These are phyloP conservation scores for Tulasnella sp. DNA, from an alignment of 768 basidiomycete species.

Conservation along the genomic window DNA sequence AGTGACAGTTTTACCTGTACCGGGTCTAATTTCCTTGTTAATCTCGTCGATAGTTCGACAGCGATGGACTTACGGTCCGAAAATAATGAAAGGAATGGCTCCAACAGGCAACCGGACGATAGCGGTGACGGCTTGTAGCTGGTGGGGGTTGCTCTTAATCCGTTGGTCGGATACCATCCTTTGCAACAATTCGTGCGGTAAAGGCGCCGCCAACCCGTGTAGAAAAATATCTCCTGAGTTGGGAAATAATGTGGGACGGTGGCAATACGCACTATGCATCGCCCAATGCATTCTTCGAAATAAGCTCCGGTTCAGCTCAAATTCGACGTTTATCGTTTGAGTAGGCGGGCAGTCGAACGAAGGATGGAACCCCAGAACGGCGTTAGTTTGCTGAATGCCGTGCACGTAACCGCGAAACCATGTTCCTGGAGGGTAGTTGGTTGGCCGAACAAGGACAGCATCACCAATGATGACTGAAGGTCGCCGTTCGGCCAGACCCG, in stretches of 20 bases:
- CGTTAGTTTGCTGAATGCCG: conserved; percentile 35
- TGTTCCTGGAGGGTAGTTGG: conserved; percentile 19
- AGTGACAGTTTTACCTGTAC: conserved; percentile 63
- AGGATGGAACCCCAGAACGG: conserved; percentile 42
- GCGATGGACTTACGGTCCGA: conserved; percentile 47
- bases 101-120: conserved; percentile 43
- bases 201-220: conserved; percentile 6
- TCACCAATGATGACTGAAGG: conserved; percentile 53
- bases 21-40: conserved; percentile 36
- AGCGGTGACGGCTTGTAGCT: conserved; percentile 44
- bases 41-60: background rate
- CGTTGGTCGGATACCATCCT: background rate
- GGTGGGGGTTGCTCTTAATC: conserved; percentile 35
- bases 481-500: conserved; percentile 49
- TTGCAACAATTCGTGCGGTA: background rate
- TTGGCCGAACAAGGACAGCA: conserved; percentile 33
- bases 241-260: conserved; percentile 40
- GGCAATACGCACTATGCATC: conserved; percentile 33
- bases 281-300: conserved; percentile 40
- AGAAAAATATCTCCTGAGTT: background rate
- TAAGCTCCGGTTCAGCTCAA: conserved; percentile 44
- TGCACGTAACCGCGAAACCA: conserved; percentile 44
- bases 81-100: conserved; percentile 49
- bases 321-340: conserved; percentile 45
- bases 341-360: conserved; percentile 35